A percentile compares a stretch with the other conserved stretches of the same genome.
phyloP scores from a whole-genome alignment of 1,139 yeast species.

The Tardiomyces blankii region DNA sequence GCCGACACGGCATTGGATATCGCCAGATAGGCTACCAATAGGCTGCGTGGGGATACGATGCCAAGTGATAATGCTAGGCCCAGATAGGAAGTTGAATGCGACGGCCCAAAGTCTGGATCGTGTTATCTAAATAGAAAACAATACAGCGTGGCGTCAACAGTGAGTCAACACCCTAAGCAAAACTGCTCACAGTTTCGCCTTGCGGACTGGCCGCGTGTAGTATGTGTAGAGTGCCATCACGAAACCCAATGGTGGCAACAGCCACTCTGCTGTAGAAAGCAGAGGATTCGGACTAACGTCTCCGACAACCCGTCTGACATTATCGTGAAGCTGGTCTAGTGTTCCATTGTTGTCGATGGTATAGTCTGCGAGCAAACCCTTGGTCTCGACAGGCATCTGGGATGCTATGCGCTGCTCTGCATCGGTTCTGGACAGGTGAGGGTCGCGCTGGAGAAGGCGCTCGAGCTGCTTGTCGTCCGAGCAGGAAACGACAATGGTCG shows the following conservation, averaged over 20 bases:
- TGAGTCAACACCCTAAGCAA: no score
- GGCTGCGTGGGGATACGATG: no score
- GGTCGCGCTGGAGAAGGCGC: slow-evolving; percentile 56
- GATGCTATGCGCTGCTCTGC: slow-evolving; percentile 62
- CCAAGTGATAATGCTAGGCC: no score
- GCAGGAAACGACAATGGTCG: slow-evolving; percentile 59
- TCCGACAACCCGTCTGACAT: slow-evolving; percentile 37
- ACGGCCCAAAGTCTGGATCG: no score
- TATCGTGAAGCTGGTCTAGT: slow-evolving; percentile 36
- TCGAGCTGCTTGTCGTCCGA: slow-evolving; percentile 44
- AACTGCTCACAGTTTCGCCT: neutral
- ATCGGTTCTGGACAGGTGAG: slow-evolving; percentile 42
- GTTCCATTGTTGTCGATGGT: slow-evolving; percentile 55
- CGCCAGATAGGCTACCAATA: no score
- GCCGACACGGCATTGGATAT: no score
- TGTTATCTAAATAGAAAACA: no score
- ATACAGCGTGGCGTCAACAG: no score
- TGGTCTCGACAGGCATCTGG: slow-evolving; percentile 59
- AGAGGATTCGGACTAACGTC: slow-evolving; percentile 36
- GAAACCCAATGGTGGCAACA: slow-evolving; percentile 48
- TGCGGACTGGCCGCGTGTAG: neutral
- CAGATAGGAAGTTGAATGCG: no score
- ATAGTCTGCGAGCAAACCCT: slow-evolving; percentile 50
- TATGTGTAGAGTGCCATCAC: slow-evolving; percentile 36
- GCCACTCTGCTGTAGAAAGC: slow-evolving; percentile 30